Evolutionary conservation across 2,329 filamentous ascomycete genomes (phyloP).

Genomic region (Cladobotryum protrusum): DNA sequence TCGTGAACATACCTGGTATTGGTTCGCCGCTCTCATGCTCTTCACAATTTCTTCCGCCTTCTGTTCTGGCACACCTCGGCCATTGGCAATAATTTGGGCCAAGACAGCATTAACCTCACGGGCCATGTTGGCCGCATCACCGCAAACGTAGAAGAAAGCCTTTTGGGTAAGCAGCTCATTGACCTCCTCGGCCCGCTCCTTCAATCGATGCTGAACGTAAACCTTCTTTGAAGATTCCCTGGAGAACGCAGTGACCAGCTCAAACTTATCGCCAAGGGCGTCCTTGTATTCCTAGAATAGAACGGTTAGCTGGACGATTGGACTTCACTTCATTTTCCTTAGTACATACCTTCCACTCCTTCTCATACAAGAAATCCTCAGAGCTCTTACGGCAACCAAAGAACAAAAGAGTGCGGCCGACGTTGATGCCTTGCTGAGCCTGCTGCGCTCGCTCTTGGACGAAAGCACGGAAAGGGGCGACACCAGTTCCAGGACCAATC

Average conservation of each 20-base stretch:
- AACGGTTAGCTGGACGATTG: background rate
- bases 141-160: constrained; percentile 96
- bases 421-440: constrained; percentile 69
- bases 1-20: constrained; percentile 71
- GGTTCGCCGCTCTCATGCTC: constrained; percentile 88
- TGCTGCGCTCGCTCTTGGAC: constrained; percentile 87
- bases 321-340: background rate
- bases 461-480: constrained; percentile 93
- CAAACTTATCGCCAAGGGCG: constrained; percentile 79
- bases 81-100: constrained; percentile 76
- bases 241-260: constrained; percentile 92
- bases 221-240: constrained; percentile 81
- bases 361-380: constrained; percentile 91
- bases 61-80: constrained; percentile 72
- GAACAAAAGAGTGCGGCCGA: constrained; percentile 86
- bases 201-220: constrained; percentile 90
- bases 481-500: constrained; percentile 92
- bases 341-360: constrained; percentile 80
- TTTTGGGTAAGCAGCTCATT: constrained; percentile 80
- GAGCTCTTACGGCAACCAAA: constrained; percentile 82
- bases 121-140: constrained; percentile 96
- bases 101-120: constrained; percentile 87
- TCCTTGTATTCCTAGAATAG: constrained; percentile 67
- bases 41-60: constrained; percentile 97
- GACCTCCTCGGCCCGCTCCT: constrained; percentile 75